A percentile compares a stretch with the other conserved stretches of the same genome.
Evolutionary conservation across 768 basidiomycete species (phyloP).

Genomic region (Tricholoma matsutake): DNA sequence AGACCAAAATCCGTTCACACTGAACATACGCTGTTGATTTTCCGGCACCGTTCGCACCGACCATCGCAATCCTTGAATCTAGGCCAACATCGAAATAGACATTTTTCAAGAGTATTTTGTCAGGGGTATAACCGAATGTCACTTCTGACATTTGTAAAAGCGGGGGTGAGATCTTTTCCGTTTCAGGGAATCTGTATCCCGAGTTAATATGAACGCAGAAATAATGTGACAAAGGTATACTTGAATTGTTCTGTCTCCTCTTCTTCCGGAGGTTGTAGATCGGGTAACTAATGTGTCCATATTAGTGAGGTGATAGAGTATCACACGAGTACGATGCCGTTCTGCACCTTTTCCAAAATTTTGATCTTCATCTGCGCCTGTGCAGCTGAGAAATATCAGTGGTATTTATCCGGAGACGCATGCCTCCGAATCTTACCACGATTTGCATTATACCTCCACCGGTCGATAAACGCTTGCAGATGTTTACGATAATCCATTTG

Average conservation of each 20-base stretch:
- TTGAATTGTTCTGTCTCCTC: constrained; percentile 94
- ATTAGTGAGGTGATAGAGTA: not conserved
- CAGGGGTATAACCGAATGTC: constrained; percentile 80
- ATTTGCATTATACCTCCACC: constrained; percentile 98
- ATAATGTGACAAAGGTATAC: constrained; percentile 31
- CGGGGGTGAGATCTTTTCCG: constrained; percentile 97
- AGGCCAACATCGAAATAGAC: constrained; percentile 90
- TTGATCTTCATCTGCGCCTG: constrained; percentile 83
- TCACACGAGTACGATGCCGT: not conserved
- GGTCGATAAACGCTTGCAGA: constrained; percentile 95
- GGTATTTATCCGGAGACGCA: not conserved
- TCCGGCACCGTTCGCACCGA: constrained; percentile 93
- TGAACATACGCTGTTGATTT: constrained; percentile 84
- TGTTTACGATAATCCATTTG: constrained; percentile 96
- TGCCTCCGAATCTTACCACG: constrained; percentile 46
- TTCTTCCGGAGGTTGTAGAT: constrained; percentile 86
- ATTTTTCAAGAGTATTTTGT: constrained; percentile 71
- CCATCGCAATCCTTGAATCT: constrained; percentile 94
- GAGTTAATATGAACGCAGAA: not conserved
- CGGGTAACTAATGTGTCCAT: constrained; percentile 62
- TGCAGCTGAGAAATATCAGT: constrained; percentile 53
- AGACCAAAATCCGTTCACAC: not conserved
- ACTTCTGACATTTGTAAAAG: constrained; percentile 89
- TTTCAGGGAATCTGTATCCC: constrained; percentile 75
- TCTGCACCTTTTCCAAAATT: constrained; percentile 66